Base-by-base conservation (phyloP, 371 early-diverging fungal species). In the Mucor irregularis region DNA sequence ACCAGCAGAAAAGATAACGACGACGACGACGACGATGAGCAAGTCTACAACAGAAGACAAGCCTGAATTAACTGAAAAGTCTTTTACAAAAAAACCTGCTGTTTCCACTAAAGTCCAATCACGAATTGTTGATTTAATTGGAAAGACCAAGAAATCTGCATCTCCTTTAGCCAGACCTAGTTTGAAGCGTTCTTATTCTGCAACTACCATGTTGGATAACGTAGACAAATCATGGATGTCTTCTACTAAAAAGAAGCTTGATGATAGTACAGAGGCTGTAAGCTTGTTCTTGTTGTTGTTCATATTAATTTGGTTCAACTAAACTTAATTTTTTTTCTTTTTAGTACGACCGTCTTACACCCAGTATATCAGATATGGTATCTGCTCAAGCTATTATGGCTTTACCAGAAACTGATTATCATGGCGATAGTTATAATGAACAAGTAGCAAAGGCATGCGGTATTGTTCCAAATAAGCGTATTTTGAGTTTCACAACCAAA, bases 371-470 rank as follows among this genome's bases (percentile, higher is more conserved):
- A 73, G 80, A 87, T 48, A 67, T 85, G 37, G 66, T 74, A 0
- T 78, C 88, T 6, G 73, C 85, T 6, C 91, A 89, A 61, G 88
- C 81, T 60, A 81, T 80, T 42, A 69, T 89, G 24, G 43, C 51
- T 9, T 53, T 46, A 9, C 3, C 61, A 67, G 9, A 56, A 16
- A 17, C 44, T 3, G 37, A 47, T 14, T 43, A 26, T 17, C 11
- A 24, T n/a, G 48, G 42, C 11, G 58, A 81, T 30, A 87, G 82
- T 0, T 87, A 90, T 64, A 87, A 89, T 25, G 87, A 89, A 43
- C 77, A 86, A 54, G 67, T 95, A 5, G 95, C 94, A 5, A 68
- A 81, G 30, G 94, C 93, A 0, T 86, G 86, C 47, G 93, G 93
- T 2, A 69, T 94, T 13, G 64, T 75, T 38, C 80, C 81, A 5